Base-by-base conservation (phyloP, 2,329 filamentous ascomycete genomes). In the Aspergillus sp. region DNA sequence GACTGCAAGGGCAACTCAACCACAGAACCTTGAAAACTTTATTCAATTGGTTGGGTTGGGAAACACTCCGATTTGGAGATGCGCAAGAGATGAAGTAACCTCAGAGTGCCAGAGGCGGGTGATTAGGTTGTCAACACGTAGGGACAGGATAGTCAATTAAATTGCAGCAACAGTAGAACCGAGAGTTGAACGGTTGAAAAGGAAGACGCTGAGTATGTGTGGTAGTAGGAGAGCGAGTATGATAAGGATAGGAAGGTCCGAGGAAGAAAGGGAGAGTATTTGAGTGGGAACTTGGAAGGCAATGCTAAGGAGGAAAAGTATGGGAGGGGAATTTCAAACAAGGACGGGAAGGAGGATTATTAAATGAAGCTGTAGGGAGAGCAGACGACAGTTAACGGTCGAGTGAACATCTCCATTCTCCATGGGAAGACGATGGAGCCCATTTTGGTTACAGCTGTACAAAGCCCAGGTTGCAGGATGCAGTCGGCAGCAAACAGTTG, bases 391-490 rank as follows among this genome's bases (percentile, higher is more conserved):
- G 60, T 71, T 64, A 69, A 72, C 64, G 62, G 66, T 69, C 67
- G 64, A 66, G 56, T 59, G 39, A 20, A 42, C 17, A 18, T 18
- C n/a, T 18, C n/a, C n/a, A 42, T 18, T n/a, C 13, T 39, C 36
- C 30, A 57, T 53, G 48, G 44, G 55, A 56, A 45, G 58, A 59
- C 45, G 54, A 62, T 62, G 59, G 60, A 62, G 58, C 55, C 64
- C 63, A 68, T 71, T 71, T 68, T 62, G 68, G 68, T 71, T 67
- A 69, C 70, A 71, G 68, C 69, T 71, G 70, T 70, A 70, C 65
- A 70, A 63, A 64, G 41, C 47, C 32, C 42, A 59, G 57, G 55
- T 55, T 58, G 64, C 65, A 68, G 66, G 65, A 70, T 68, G 66
- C 68, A 69, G 66, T 68, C 62, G 61, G 64, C 64, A 70, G 68